A percentile compares a stretch with the other conserved stretches of the same genome.
Evolutionary conservation across 2,329 filamentous ascomycete species (phyloP).

Genomic region (Endothia cerciana): DNA sequence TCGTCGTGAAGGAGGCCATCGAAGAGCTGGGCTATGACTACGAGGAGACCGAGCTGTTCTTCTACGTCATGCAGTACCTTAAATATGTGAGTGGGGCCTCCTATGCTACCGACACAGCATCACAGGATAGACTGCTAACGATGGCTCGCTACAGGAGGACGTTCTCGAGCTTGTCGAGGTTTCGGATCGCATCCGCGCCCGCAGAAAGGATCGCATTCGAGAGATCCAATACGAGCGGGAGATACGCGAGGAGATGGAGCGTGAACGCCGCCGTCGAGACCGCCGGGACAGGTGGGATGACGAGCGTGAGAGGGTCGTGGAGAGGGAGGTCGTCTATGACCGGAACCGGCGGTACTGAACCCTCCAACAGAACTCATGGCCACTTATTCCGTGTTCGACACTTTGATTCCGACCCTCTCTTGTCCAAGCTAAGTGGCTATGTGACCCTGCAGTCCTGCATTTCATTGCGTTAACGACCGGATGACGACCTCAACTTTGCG

Average conservation of each 20-base stretch:
- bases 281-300: conserved; percentile 40
- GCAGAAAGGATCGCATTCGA: conserved; percentile 54
- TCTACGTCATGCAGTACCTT: conserved; percentile 91
- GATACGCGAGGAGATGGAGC: conserved; percentile 55
- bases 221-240: conserved; percentile 64
- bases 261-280: conserved; percentile 37
- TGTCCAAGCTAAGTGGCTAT: too few relatives aligned
- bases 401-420: not conserved
- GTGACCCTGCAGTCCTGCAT: too few relatives aligned
- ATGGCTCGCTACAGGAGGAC: conserved; percentile 67
- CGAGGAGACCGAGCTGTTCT: conserved; percentile 87
- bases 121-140: conserved; percentile 38
- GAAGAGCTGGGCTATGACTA: conserved; percentile 83
- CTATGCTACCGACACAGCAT: not conserved
- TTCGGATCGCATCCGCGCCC: conserved; percentile 78
- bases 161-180: conserved; percentile 82
- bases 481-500: not conserved
- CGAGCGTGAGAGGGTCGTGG: conserved; percentile 64
- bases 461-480: not conserved
- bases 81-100: conserved; percentile 69
- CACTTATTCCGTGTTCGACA: too few relatives aligned
- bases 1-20: conserved; percentile 86
- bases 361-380: not conserved
- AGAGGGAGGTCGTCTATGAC: conserved; percentile 69
- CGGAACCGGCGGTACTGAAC: conserved; percentile 33